Evolutionary conservation across 495 filamentous ascomycete species (phyloP), one percentile per base, ranked within the genome.

Genomic region (Penicillium argentinense): DNA sequence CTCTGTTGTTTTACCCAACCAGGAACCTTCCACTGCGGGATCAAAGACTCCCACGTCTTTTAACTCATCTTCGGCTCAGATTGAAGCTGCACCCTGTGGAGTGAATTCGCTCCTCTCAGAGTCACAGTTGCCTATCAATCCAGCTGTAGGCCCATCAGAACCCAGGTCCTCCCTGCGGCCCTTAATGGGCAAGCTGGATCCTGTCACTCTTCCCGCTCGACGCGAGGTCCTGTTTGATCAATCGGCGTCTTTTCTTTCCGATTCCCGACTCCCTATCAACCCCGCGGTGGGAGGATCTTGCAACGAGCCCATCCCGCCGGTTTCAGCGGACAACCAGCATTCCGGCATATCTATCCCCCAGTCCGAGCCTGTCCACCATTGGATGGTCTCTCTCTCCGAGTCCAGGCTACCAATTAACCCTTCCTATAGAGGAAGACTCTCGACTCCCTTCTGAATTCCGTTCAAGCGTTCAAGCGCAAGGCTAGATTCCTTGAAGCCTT

Each of bases 391-490:
- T 17, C 51, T 69, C 12, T 56, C 51, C 37, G 63, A 64, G 32
- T 69, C 66, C 7, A 50, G 57, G 38, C 42, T 69, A 38, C 66
- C 66, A 7, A 72, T 72, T 52, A 72, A 72, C 36, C 68, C 68
- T 14, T 60, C 62, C 39, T 61, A 59, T 38, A 39, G 47, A 18
- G 53, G 42, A 16, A 38, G 12, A 30, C 16, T 38, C 16, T 49
- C 30, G 49, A 56, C 42, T 27, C 32, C 30, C 21, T 50, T 29
- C 14, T 34, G 12, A 42, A 24, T 42, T 47, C 17, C 26, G 25
- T 42, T 25, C 23, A 42, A 42, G 21, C 39, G 39, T 19, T 28
- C 39, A 29, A 42, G 23, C 16, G 22, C 39, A n/a, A 42, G 17
- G 33, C 33, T 36, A 4, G 3, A 14, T 36, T 36, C 33, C 12